Conservation (phyloP, 2,329 filamentous ascomycete species). For the Aaosphaeria pasadenensis region DNA sequence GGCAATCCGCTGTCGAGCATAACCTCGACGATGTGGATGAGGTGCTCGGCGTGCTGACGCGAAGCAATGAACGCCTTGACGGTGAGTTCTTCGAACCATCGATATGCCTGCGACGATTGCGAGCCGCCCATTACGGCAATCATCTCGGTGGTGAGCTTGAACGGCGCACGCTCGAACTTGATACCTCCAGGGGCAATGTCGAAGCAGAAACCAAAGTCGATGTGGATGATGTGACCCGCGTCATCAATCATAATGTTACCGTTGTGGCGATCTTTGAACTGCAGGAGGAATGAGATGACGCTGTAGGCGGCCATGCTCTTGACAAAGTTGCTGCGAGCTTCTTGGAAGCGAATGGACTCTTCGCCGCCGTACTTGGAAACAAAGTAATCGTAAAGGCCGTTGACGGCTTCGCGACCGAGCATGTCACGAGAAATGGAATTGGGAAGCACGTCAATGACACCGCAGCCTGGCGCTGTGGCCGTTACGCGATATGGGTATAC, state of each 20-base stretch:
- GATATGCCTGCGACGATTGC: constrained; percentile 81
- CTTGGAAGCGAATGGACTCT: constrained; percentile 90
- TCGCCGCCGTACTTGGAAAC: constrained; percentile 96
- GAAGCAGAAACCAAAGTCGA: constrained; percentile 99
- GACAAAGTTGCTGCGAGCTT: constrained; percentile 94
- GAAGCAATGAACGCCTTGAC: constrained; percentile 92
- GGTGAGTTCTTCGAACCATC: constrained; percentile 94
- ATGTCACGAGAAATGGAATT: constrained; percentile 98
- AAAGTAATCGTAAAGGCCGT: constrained; percentile 98
- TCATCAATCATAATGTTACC: constrained; percentile 99
- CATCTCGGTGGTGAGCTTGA: constrained; percentile 98
- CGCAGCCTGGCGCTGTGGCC: constrained; percentile 93
- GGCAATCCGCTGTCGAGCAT: constrained; percentile 97
- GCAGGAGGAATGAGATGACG: constrained; percentile 91
- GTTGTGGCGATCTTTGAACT: constrained; percentile 99
- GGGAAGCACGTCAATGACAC: constrained; percentile 95
- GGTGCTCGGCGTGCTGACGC: constrained; percentile 81
- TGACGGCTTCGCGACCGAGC: constrained; percentile 96
- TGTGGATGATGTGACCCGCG: constrained; percentile 94
- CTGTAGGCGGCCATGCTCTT: constrained; percentile 99
- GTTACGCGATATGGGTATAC: constrained; percentile 97
- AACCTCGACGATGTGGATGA: constrained; percentile 83
- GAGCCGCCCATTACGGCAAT: constrained; percentile 94
- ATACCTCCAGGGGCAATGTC: constrained; percentile 97
- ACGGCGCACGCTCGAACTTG: constrained; percentile 95